Evolutionary conservation across 148 eudicot genomes (phyloP), one percentile per base, ranked within the genome.

Genomic region (Rhododendron vialii): DNA sequence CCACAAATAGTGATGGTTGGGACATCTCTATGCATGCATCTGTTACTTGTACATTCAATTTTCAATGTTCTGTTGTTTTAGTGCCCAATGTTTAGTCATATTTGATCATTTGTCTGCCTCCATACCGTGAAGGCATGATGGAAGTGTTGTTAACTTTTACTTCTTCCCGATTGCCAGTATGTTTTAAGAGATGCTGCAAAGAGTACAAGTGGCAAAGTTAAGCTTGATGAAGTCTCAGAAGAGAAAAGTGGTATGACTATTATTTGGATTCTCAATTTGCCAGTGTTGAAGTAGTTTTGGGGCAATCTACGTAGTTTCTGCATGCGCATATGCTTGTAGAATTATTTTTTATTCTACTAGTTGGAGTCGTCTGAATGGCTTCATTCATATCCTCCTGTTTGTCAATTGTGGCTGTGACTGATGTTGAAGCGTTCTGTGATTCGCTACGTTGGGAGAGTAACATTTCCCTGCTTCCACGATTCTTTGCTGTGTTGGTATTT

Each of bases 191-290:
- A 92, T 76, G 88, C 88, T 84, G 90, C 92, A 80, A 97, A 93
- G 92, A 86, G 88, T 85, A 59, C 91, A 51, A 90, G 89, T 87
- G 94, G 92, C 88, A 96, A 94, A 88, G 96, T 92, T 77, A 95
- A 94, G 86, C 86, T 95, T 33, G 86, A 92, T 89, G 92, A 88
- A 88, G 57, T 81, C 71, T 61, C 86, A 17, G 92, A 90, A 79
- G 91, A 85, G 59, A 93, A 90, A 84, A 87, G 84, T 80, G 98
- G 96, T 95, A 93, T 78, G 85, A 47, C 82, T 87, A 73, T 87
- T 53, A 22, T 67, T 59, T 47, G 10, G 36, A 61, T 84, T 82
- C 50, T 77, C 84, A n/a, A 55, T 51, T 75, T 12, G n/a, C 51
- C 81, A 75, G 47, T 24, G 28, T 14, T 67, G 24, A 83, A 26